These are phyloP conservation scores for Pichia sp. DNA, from an alignment of 1,139 yeast genomes.

Conservation along the genomic window DNA sequence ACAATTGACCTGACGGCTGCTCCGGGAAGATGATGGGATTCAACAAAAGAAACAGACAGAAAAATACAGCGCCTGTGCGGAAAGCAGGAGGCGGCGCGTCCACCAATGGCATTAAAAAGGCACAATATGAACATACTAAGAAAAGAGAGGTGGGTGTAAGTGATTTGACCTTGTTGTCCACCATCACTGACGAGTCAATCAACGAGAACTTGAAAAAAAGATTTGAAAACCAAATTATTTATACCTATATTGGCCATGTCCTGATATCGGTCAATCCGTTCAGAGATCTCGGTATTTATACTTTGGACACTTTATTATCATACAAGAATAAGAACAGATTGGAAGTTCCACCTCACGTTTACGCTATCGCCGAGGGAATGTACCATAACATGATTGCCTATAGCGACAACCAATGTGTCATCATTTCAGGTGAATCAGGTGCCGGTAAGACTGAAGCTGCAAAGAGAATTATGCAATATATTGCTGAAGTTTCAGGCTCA, in stretches of 20 bases:
- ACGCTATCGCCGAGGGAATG: conserved; percentile 96
- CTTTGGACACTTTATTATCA: conserved; percentile 61
- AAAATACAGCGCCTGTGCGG: conserved; percentile 50
- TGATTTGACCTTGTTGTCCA: conserved; percentile 82
- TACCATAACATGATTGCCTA: conserved; percentile 92
- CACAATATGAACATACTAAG: conserved; percentile 80
- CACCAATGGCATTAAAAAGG: conserved; percentile 50
- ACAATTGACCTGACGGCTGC: not conserved
- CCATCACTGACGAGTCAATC: conserved; percentile 86
- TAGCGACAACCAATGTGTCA: conserved; percentile 94
- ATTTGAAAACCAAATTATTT: conserved; percentile 82
- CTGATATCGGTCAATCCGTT: conserved; percentile 95
- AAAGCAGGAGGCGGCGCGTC: conserved; percentile 29
- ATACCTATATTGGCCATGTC: conserved; percentile 83
- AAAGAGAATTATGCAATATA: conserved; percentile 95
- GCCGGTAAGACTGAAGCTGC: conserved; percentile 99
- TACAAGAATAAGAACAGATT: conserved; percentile 89
- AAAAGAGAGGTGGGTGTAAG: conserved; percentile 97
- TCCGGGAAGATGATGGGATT: conserved; percentile 13
- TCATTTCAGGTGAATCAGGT: conserved; percentile 97
- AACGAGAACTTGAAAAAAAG: conserved; percentile 87
- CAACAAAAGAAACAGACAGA: conserved; percentile 45
- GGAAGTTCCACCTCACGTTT: conserved; percentile 98
- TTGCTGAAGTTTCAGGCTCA: conserved; percentile 74
- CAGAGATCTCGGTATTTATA: conserved; percentile 91